Evolutionary conservation across 495 filamentous ascomycete genomes (phyloP).

Genomic region (Chaetomidium leptoderma): DNA sequence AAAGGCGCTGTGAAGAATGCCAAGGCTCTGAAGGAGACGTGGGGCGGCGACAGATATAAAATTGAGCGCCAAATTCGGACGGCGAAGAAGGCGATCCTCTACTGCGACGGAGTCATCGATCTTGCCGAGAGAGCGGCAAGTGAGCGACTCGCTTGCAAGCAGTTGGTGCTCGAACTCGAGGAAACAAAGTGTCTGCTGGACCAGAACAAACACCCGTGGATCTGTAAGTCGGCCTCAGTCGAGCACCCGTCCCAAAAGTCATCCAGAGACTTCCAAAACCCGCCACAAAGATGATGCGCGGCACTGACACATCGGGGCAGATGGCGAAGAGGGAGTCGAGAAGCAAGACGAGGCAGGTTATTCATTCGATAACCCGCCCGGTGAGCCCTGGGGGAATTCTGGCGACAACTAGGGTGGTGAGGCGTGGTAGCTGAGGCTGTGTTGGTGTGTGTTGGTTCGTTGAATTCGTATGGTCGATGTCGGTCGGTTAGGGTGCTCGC

Average conservation of each 20-base stretch:
- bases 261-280: not conserved
- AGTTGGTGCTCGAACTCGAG: constrained; percentile 22
- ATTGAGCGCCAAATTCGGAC: constrained; percentile 20
- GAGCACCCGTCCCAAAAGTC: no score
- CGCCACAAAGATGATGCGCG: not conserved
- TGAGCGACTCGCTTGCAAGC: constrained; percentile 15
- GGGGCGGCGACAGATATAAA: not conserved
- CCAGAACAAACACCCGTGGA: constrained; percentile 19
- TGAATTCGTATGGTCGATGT: not conserved
- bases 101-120: constrained; percentile 19
- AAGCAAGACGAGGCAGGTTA: not conserved
- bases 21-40: not conserved
- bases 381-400: not conserved
- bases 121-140: constrained; percentile 15
- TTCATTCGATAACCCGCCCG: not conserved
- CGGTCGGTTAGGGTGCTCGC: no score
- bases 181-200: constrained; percentile 16
- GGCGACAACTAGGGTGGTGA: not conserved
- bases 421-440: not conserved
- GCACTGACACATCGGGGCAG: not conserved
- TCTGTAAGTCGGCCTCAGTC: constrained; percentile 7
- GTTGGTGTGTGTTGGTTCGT: not conserved
- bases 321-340: not conserved
- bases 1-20: constrained; percentile 12
- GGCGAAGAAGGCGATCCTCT: constrained; percentile 20